Conservation (phyloP, 371 early-diverging fungal species). For the Coemansia sp. region DNA sequence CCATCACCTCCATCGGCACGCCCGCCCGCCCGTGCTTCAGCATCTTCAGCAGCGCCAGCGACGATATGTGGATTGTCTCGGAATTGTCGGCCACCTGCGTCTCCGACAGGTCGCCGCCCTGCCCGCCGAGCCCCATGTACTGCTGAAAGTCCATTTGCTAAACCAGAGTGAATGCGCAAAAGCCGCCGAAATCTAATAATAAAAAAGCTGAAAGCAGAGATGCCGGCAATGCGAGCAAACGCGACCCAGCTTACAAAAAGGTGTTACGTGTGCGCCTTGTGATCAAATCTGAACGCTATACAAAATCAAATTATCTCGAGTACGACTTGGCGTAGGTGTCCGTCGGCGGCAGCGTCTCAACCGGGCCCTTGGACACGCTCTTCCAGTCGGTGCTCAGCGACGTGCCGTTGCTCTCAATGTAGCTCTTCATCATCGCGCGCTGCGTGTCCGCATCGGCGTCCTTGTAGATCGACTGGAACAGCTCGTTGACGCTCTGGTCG, state of each 20-base stretch:
- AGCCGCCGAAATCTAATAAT: too few relatives aligned
- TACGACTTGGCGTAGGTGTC: constrained; percentile 83
- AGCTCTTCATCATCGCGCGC: constrained; percentile 98
- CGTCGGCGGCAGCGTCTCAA: constrained; percentile 87
- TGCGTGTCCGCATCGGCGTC: constrained; percentile 90
- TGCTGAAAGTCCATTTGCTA: constrained; percentile 36
- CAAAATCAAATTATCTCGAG: constrained; percentile 7
- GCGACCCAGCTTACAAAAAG: too few relatives aligned
- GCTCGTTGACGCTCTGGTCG: constrained; percentile 79
- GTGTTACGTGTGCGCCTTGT: background rate
- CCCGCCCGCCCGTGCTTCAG: constrained; percentile 83
- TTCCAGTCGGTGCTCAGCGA: constrained; percentile 96
- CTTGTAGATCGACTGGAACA: constrained; percentile 91
- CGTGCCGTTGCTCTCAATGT: constrained; percentile 94
- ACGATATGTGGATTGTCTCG: constrained; percentile 99
- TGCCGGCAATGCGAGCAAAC: too few relatives aligned
- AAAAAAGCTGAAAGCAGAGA: too few relatives aligned
- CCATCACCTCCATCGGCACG: constrained; percentile 99
- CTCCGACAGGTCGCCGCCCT: constrained; percentile 39
- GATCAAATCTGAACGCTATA: background rate
- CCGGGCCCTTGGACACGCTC: constrained; percentile 79
- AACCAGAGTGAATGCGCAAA: too few relatives aligned
- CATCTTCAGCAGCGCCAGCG: constrained; percentile 92
- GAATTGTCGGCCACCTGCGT: constrained; percentile 78
- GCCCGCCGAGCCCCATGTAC: constrained; percentile 40